Conservation (phyloP, 768 basidiomycete genomes). For the Strobilomyces echinocephalus region DNA sequence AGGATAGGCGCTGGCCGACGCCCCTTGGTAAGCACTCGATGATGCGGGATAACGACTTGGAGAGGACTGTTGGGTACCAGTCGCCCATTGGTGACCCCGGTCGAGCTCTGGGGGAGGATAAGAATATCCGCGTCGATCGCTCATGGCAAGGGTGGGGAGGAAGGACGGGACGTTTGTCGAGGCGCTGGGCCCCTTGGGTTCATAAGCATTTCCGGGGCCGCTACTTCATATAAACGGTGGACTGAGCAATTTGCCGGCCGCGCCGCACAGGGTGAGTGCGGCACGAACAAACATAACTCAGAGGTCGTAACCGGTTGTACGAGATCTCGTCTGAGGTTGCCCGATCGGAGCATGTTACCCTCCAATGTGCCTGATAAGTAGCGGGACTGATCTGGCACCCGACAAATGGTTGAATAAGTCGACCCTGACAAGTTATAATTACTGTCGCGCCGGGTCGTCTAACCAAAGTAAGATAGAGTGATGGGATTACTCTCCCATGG, state of each 20-base stretch:
- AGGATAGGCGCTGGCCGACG: slow-evolving; percentile 18
- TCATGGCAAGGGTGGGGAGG: slow-evolving; percentile 17
- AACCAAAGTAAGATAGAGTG: slow-evolving; percentile 31
- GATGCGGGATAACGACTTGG: slow-evolving; percentile 20
- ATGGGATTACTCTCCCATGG: slow-evolving; percentile 16
- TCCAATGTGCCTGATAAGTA: slow-evolving; percentile 27
- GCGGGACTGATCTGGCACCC: slow-evolving; percentile 27
- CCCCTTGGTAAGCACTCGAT: slow-evolving; percentile 19
- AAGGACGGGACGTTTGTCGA: slow-evolving; percentile 4
- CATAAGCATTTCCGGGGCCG: slow-evolving; percentile 34
- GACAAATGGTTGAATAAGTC: slow-evolving; percentile 13
- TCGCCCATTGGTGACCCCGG: slow-evolving; percentile 23
- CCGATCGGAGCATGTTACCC: slow-evolving; percentile 20
- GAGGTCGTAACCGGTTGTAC: slow-evolving; percentile 23
- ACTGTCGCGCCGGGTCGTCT: slow-evolving; percentile 17
- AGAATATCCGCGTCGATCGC: slow-evolving; percentile 30
- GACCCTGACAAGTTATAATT: slow-evolving; percentile 23
- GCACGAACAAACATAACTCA: slow-evolving; percentile 25
- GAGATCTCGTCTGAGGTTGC: slow-evolving; percentile 28
- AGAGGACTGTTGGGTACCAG: slow-evolving; percentile 17
- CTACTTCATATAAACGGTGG: slow-evolving; percentile 24
- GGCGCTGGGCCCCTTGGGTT: slow-evolving; percentile 20
- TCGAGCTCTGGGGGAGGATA: slow-evolving; percentile 15
- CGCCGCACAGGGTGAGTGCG: slow-evolving; percentile 29
- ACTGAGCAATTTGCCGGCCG: slow-evolving; percentile 28